These are phyloP conservation scores for Linum usitatissimum DNA, from an alignment of 345 rosid species.

Conservation along the genomic window DNA sequence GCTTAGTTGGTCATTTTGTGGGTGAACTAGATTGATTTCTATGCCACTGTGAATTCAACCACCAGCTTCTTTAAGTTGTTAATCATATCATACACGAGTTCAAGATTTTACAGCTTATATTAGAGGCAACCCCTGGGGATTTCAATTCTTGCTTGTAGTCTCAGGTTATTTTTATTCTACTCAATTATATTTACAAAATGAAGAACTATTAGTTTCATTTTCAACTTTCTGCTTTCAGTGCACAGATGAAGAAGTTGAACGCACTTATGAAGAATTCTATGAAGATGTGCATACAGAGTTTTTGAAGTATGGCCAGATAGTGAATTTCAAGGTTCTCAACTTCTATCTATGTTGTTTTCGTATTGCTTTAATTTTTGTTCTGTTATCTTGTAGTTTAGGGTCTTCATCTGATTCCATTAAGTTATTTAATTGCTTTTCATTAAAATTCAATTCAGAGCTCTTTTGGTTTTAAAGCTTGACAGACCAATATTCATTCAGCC, in stretches of 20 bases:
- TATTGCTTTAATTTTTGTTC: too few species aligned
- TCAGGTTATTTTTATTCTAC: neutral
- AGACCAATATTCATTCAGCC: neutral
- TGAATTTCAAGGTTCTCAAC: slow-evolving; percentile 81
- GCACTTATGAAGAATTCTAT: slow-evolving; percentile 75
- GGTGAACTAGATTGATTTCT: too few species aligned
- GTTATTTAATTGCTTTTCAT: neutral
- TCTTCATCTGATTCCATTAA: neutral
- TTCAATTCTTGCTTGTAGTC: neutral
- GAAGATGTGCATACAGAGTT: slow-evolving; percentile 98
- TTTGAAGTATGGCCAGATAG: slow-evolving; percentile 82
- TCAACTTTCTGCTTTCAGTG: slow-evolving; percentile 39
- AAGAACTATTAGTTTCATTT: slow-evolving; percentile 6
- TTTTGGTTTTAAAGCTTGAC: neutral
- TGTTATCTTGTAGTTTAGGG: neutral
- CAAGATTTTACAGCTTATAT: neutral
- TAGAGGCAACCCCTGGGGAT: neutral
- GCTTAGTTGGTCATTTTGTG: too few species aligned
- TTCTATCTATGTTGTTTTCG: slow-evolving; percentile 6
- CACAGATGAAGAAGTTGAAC: slow-evolving; percentile 88
- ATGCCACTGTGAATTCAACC: neutral
- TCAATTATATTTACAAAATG: neutral
- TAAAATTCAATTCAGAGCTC: neutral
- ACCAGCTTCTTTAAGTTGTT: neutral
- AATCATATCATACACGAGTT: too few species aligned